phyloP scores from a whole-genome alignment of 768 basidiomycete genomes.

The Mycena maculata region DNA sequence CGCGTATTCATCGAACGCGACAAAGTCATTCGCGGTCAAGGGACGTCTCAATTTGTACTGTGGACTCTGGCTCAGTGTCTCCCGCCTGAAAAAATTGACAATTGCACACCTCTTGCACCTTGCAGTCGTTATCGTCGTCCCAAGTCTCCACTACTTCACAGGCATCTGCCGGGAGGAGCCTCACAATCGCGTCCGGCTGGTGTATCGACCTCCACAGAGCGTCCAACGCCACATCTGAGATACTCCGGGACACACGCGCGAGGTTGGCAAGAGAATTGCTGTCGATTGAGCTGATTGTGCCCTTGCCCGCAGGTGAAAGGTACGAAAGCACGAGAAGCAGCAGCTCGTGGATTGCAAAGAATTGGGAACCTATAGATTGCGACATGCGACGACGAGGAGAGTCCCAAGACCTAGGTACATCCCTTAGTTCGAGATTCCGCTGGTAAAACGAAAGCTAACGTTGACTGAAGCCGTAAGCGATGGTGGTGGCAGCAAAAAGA shows the following conservation, averaged over 20 bases:
- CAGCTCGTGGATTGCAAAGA: conserved; percentile 33
- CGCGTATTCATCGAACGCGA: conserved; percentile 33
- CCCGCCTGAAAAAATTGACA: not conserved
- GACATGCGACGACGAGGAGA: too few relatives aligned
- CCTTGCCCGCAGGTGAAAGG: conserved; percentile 26
- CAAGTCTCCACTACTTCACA: not conserved
- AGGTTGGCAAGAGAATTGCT: conserved; percentile 22
- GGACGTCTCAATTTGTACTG: conserved; percentile 26
- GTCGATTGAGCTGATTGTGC: conserved; percentile 19
- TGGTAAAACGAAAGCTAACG: too few relatives aligned
- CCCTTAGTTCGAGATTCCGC: too few relatives aligned
- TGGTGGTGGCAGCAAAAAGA: too few relatives aligned
- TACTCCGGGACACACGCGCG: conserved; percentile 31
- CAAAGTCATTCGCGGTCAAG: conserved; percentile 18
- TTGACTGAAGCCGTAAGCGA: too few relatives aligned
- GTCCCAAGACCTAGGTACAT: too few relatives aligned
- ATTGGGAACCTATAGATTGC: conserved; percentile 28
- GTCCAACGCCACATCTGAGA: conserved; percentile 26
- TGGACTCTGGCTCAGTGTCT: conserved; percentile 1
- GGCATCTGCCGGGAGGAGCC: conserved; percentile 24
- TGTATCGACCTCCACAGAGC: conserved; percentile 30
- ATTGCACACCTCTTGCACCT: not conserved
- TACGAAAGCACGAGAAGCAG: conserved; percentile 27
- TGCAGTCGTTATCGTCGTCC: not conserved
- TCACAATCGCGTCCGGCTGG: conserved; percentile 27